Percentiles rank a stretch among this genome's conserved stretches.
These are phyloP conservation scores for Cyclotella choctawhatcheeana DNA, from an alignment of 108 stramenopile genomes.

Conservation along the genomic window DNA sequence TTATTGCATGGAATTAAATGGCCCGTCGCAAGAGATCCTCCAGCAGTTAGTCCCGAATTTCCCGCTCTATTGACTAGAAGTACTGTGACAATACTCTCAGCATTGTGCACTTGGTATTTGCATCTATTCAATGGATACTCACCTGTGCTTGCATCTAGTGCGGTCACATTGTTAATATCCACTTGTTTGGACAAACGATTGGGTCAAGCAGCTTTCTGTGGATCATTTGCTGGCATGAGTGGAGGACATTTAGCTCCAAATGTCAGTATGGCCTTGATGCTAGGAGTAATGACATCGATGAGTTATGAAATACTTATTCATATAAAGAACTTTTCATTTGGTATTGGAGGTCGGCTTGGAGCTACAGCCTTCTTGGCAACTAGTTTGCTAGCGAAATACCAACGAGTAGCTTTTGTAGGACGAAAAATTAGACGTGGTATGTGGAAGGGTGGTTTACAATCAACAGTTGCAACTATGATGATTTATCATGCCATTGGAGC, in stretches of 20 bases:
- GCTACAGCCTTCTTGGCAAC: constrained; percentile 65
- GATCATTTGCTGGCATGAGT: constrained; percentile 68
- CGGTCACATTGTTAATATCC: constrained; percentile 45
- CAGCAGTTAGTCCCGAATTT: constrained; percentile 35
- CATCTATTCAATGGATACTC: constrained; percentile 40
- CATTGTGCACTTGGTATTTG: constrained; percentile 56
- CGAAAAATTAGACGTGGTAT: constrained; percentile 40
- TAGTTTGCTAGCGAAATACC: constrained; percentile 46
- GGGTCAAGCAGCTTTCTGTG: constrained; percentile 67
- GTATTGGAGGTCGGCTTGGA: constrained; percentile 60
- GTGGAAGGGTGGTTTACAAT: constrained; percentile 37
- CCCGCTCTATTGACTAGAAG: constrained; percentile 43
- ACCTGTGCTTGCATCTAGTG: constrained; percentile 57
- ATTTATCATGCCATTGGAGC: constrained; percentile 59
- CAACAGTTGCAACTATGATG: constrained; percentile 37
- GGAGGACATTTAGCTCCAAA: constrained; percentile 33
- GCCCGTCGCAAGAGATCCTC: constrained; percentile 29
- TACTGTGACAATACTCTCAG: constrained; percentile 25
- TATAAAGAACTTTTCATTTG: constrained; percentile 42
- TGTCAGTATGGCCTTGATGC: constrained; percentile 16
- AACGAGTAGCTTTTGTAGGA: constrained; percentile 41
- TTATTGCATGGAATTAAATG: constrained; percentile 16
- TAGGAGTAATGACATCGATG: constrained; percentile 49
- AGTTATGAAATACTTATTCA: constrained; percentile 61
- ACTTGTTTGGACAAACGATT: constrained; percentile 48